These are phyloP conservation scores for Nepenthes alata DNA, from an alignment of 179 eudicot species.

Conservation along the genomic window DNA sequence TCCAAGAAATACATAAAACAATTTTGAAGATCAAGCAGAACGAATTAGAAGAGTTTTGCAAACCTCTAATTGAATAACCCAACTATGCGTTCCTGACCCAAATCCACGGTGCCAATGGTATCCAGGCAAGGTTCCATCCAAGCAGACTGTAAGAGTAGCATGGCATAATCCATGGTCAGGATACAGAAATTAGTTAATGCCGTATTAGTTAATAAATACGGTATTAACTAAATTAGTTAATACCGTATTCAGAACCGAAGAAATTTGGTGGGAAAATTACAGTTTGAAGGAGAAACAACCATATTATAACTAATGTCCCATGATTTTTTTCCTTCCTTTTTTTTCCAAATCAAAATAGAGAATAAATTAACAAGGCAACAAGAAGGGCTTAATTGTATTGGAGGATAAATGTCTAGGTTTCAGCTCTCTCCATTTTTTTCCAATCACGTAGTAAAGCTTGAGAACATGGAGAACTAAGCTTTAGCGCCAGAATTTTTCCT, in stretches of 20 bases:
- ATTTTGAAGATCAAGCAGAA: not conserved
- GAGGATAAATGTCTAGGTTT: too few species aligned
- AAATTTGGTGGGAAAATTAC: not conserved
- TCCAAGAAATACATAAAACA: too few species aligned
- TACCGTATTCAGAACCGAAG: not conserved
- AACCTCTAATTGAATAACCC: slow-evolving; percentile 90
- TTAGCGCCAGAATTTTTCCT: too few species aligned
- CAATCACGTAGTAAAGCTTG: too few species aligned
- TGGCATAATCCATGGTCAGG: not conserved
- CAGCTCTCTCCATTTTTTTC: too few species aligned
- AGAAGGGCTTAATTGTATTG: not conserved
- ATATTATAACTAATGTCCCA: not conserved
- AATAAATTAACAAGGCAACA: not conserved
- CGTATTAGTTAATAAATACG: not conserved
- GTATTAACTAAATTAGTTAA: not conserved
- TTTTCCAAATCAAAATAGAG: not conserved
- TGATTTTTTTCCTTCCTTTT: not conserved
- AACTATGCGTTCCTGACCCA: slow-evolving; percentile 82
- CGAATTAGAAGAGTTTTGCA: slow-evolving; percentile 5
- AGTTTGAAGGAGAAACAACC: not conserved
- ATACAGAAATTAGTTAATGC: not conserved
- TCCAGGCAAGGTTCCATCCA: slow-evolving; percentile 87
- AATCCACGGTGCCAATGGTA: slow-evolving; percentile 75
- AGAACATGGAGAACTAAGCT: too few species aligned
- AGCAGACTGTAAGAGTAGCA: slow-evolving; percentile 46